Evolutionary conservation across 345 rosid species (phyloP).

Genomic region (Geranium brycei): DNA sequence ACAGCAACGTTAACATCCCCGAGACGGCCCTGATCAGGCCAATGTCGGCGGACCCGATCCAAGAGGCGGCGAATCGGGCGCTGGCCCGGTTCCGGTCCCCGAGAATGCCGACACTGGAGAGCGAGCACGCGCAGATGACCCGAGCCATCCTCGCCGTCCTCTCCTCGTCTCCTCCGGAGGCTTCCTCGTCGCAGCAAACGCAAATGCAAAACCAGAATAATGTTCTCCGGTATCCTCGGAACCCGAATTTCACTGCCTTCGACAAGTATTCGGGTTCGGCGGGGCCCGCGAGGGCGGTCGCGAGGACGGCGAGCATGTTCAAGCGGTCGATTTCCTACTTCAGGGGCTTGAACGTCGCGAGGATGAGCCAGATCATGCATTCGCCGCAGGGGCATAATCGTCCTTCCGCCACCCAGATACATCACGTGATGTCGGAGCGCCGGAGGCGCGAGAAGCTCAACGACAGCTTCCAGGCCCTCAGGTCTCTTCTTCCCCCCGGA

Average conservation of each 20-base stretch:
- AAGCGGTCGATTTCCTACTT: slow-evolving; percentile 43
- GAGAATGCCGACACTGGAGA: slow-evolving; percentile 24
- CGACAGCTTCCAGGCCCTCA: slow-evolving; percentile 56
- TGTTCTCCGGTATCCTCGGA: slow-evolving; percentile 7
- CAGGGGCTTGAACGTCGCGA: slow-evolving; percentile 18
- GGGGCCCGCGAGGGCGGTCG: slow-evolving; percentile 3
- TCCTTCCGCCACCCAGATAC: slow-evolving; percentile 44
- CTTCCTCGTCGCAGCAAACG: slow-evolving; percentile 18
- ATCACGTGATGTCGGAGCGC: slow-evolving; percentile 84
- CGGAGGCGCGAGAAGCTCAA: slow-evolving; percentile 84
- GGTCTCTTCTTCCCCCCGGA: slow-evolving; percentile 67
- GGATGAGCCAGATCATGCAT: slow-evolving; percentile 19
- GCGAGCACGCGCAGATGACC: slow-evolving; percentile 43
- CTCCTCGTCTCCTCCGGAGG: slow-evolving; percentile 39
- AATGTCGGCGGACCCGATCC: not conserved
- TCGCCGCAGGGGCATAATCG: slow-evolving; percentile 15
- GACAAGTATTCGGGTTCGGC: slow-evolving; percentile 19
- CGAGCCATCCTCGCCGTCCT: slow-evolving; percentile 61
- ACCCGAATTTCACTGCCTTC: slow-evolving; percentile 26
- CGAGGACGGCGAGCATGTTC: slow-evolving; percentile 26
- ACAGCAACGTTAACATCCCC: slow-evolving; percentile 4
- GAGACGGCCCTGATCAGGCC: not conserved
- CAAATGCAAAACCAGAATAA: slow-evolving; percentile 2
- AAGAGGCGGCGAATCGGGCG: slow-evolving; percentile 11
- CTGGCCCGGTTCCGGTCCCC: slow-evolving; percentile 14